These are phyloP conservation scores for Deakozyma indianensis DNA, from an alignment of 805 yeast genomes.

Conservation along the genomic window DNA sequence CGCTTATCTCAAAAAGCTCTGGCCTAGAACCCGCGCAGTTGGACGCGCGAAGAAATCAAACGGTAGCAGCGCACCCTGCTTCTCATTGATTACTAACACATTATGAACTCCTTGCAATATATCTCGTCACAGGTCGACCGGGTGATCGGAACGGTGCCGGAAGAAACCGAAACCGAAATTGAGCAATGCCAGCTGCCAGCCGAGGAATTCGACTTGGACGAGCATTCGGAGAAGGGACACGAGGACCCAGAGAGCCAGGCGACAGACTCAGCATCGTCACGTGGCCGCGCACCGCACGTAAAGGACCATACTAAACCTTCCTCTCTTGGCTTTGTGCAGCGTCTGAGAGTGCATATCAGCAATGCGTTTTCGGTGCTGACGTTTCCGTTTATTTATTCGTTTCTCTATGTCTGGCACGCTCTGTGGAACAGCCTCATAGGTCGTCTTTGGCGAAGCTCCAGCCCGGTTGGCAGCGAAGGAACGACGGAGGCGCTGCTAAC, in stretches of 20 bases:
- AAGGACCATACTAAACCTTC: too few species aligned
- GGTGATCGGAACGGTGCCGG: background rate
- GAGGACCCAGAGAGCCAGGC: background rate
- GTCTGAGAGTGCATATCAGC: background rate
- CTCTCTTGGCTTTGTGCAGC: background rate
- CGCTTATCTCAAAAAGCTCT: too few species aligned
- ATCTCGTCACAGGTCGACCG: background rate
- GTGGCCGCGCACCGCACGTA: too few species aligned
- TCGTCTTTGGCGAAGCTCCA: background rate
- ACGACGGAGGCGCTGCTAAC: background rate
- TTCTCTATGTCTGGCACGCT: background rate
- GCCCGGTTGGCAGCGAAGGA: too few species aligned
- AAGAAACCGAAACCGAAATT: background rate
- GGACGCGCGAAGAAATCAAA: too few species aligned
- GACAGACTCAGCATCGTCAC: too few species aligned
- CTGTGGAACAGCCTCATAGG: background rate
- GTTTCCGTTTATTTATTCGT: background rate
- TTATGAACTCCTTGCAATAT: background rate
- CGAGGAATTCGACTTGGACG: background rate
- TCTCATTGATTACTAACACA: too few species aligned
- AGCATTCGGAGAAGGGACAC: background rate
- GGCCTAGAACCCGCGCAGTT: too few species aligned
- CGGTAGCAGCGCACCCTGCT: too few species aligned
- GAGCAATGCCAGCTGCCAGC: background rate
- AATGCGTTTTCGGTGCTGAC: background rate